Conservation (phyloP, 1,284 basidiomycete genomes). For the Malassezia pachydermatis region DNA sequence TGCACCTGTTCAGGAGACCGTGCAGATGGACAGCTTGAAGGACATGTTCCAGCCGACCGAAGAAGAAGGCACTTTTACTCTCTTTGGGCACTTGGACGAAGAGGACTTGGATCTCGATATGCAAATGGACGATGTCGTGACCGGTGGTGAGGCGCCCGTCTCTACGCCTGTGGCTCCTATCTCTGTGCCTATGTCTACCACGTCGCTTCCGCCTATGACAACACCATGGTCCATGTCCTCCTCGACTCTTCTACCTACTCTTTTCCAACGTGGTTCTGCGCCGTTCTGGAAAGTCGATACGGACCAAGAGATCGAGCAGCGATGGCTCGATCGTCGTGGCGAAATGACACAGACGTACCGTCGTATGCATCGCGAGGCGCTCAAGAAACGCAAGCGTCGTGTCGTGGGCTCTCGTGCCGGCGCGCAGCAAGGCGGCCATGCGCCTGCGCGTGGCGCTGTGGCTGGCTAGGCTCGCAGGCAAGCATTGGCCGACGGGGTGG, state of each 20-base stretch:
- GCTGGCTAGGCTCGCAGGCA: too few relatives aligned
- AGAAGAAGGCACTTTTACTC: slow-evolving; percentile 24
- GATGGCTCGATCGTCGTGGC: slow-evolving; percentile 24
- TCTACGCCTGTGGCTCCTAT: neutral
- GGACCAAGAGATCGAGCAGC: slow-evolving; percentile 20
- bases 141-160: neutral
- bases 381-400: slow-evolving; percentile 25
- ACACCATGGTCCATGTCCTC: slow-evolving; percentile 2
- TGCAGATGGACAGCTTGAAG: slow-evolving; percentile 29
- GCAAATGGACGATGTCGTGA: slow-evolving; percentile 9
- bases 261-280: slow-evolving; percentile 7
- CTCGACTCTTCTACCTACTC: slow-evolving; percentile 10
- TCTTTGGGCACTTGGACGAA: slow-evolving; percentile 31
- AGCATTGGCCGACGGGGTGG: too few relatives aligned
- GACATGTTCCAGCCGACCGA: slow-evolving; percentile 43
- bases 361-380: slow-evolving; percentile 35
- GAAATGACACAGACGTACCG: slow-evolving; percentile 30
- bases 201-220: neutral
- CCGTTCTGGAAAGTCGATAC: slow-evolving; percentile 22
- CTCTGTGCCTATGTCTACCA: neutral
- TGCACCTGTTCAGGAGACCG: neutral
- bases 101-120: slow-evolving; percentile 30
- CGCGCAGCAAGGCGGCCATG: slow-evolving; percentile 1
- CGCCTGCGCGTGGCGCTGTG: slow-evolving; percentile 3
- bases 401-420: slow-evolving; percentile 18